These are phyloP conservation scores for Leccinum proliferum DNA, from an alignment of 1,284 basidiomycete genomes.

Conservation along the genomic window DNA sequence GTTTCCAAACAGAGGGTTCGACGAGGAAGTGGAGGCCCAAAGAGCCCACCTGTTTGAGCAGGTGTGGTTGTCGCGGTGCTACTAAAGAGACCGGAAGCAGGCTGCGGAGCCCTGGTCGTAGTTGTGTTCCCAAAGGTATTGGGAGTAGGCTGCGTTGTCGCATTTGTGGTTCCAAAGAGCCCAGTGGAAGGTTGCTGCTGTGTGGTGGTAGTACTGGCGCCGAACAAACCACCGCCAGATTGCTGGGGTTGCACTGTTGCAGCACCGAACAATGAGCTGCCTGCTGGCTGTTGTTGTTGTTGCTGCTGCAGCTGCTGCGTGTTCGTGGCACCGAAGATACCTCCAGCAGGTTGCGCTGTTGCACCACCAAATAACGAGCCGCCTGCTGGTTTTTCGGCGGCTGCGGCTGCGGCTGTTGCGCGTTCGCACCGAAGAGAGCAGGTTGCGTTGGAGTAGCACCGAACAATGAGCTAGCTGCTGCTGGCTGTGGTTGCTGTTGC, in stretches of 20 bases:
- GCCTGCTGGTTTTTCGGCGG: constrained; percentile 8
- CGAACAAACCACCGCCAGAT: constrained; percentile 22
- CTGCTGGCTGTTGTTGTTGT: constrained; percentile 8
- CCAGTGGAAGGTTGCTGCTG: constrained; percentile 15
- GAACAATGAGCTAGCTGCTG: constrained; percentile 16
- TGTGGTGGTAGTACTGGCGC: constrained; percentile 10
- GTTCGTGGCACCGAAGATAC: constrained; percentile 19
- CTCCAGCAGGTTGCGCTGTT: constrained; percentile 13
- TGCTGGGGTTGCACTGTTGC: constrained; percentile 15
- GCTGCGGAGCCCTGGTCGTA: constrained; percentile 14
- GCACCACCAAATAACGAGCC: constrained; percentile 11
- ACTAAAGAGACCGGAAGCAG: constrained; percentile 13
- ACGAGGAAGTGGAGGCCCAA: constrained; percentile 15
- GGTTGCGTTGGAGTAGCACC: constrained; percentile 12
- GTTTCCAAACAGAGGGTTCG: constrained; percentile 26
- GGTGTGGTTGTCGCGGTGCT: constrained; percentile 9
- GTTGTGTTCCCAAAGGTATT: constrained; percentile 11
- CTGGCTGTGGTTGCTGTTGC: constrained; percentile 8
- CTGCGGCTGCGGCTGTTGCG: constrained; percentile 15
- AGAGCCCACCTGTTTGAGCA: constrained; percentile 15
- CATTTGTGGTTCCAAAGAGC: constrained; percentile 17
- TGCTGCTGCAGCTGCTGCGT: constrained; percentile 13
- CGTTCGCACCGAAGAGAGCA: constrained; percentile 18
- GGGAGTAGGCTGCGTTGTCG: constrained; percentile 16
- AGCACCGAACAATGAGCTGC: constrained; percentile 11